Base-by-base conservation (phyloP, 2,329 filamentous ascomycete genomes). In the Beauveria sp. region DNA sequence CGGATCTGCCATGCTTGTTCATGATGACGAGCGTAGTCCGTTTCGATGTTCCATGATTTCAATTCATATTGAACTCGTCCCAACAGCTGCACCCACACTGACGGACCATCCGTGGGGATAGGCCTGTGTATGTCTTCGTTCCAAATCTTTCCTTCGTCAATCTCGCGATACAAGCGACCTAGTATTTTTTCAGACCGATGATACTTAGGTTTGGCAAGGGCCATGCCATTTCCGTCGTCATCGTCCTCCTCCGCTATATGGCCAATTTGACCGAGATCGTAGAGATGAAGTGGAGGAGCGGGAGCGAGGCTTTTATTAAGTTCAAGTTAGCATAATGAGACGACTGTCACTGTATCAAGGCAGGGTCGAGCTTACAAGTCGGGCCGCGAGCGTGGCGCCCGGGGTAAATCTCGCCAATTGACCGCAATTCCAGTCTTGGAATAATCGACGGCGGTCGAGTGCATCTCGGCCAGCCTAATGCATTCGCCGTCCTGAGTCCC, bases 381-480 rank as follows among this genome's bases (percentile, higher is more conserved):
- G 0, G 82, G 83, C 0, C 82, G 76, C 48, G 67, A 77, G 10
- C 66, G 70, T 3, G 70, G 71, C 10, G 72, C 60, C 20, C 64
- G 71, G 0, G 78, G 80, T 22, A 85, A 71, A 1, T 75, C 66
- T 0, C 63, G 69, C 47, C 81, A 69, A 6, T 81, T 72, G 7
- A 86, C 84, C 0, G 80, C 71, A 34, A 87, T 83, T 0, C 90
- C 90, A 0, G 87, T 89, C 71, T 91, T 91, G 4, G 87, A 89
- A 66, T 89, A 91, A 70, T 91, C 88, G 0, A 91, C 88, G 0
- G 87, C 88, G 0, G 80, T 85, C 0, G 88, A 91, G 65, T 89
- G 85, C 68, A 91, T 72, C 63, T 78, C 76, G 0, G 88, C 87
- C 18, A 91, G 76, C 1, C 67, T 69, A 14, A 75, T 60, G 62